phyloP scores from a whole-genome alignment of 2,329 filamentous ascomycete genomes.

The Nigrospora osmanthi region DNA sequence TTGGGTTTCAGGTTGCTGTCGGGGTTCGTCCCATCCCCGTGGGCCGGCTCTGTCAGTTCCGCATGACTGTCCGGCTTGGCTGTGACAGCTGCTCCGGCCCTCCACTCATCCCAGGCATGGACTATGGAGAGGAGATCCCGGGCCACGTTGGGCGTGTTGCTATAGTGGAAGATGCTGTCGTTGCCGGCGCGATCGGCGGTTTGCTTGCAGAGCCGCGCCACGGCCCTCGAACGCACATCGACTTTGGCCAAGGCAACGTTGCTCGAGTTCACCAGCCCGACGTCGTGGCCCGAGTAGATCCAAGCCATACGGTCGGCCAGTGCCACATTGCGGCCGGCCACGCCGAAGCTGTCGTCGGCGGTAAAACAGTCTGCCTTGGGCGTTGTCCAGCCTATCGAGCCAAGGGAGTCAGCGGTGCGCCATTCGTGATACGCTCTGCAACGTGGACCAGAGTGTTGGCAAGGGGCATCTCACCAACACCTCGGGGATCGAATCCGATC shows the following conservation, averaged over 20 bases:
- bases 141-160: slow-evolving; percentile 25
- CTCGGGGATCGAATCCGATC: slow-evolving; percentile 21
- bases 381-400: slow-evolving; percentile 24
- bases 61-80: slow-evolving; percentile 3
- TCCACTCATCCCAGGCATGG: slow-evolving; percentile 28
- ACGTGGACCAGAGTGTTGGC: background rate
- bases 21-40: slow-evolving; percentile 3
- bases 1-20: slow-evolving; percentile 4
- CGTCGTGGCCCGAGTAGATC: slow-evolving; percentile 16
- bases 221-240: slow-evolving; percentile 17
- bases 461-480: background rate
- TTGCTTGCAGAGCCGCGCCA: slow-evolving; percentile 22
- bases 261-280: slow-evolving; percentile 27
- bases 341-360: slow-evolving; percentile 10
- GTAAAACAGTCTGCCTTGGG: slow-evolving; percentile 31
- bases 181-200: slow-evolving; percentile 18
- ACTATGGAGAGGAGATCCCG: slow-evolving; percentile 33
- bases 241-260: slow-evolving; percentile 20
- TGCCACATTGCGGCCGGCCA: slow-evolving; percentile 18
- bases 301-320: slow-evolving; percentile 25
- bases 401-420: too few species aligned
- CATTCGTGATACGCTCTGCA: background rate
- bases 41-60: slow-evolving; percentile 2
- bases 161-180: slow-evolving; percentile 23
- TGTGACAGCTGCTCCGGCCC: slow-evolving; percentile 6